Evolutionary conservation across 225 moss, liverwort and hornwort species (phyloP).

Genomic region (Pseudoscleropodium purum): DNA sequence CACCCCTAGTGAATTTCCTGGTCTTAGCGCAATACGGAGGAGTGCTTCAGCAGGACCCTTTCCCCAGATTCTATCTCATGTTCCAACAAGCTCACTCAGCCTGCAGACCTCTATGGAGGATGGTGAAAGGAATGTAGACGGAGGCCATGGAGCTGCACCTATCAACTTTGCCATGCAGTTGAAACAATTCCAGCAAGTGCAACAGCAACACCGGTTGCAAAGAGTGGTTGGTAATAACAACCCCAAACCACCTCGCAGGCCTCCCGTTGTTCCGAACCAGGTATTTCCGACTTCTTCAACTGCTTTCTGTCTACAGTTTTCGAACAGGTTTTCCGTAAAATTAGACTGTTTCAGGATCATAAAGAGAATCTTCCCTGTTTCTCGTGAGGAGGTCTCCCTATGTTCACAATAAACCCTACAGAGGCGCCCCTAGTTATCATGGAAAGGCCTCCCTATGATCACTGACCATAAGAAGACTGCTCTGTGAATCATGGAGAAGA

Average conservation of each 20-base stretch:
- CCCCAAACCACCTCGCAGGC: conserved; percentile 32
- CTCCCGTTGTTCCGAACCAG: conserved; percentile 34
- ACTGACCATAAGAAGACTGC: no score
- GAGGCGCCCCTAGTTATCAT: neutral
- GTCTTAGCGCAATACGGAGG: conserved; percentile 61
- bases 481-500: neutral
- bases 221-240: conserved; percentile 1
- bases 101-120: conserved; percentile 33
- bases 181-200: conserved; percentile 88
- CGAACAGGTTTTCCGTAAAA: neutral
- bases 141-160: conserved; percentile 33
- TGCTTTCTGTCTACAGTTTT: neutral
- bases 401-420: neutral
- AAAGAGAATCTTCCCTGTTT: neutral
- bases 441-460: neutral
- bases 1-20: conserved; percentile 48
- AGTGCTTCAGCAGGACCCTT: conserved; percentile 78
- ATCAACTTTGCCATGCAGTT: conserved; percentile 70
- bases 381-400: neutral
- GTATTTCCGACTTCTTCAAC: neutral
- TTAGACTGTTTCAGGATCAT: neutral
- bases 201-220: conserved; percentile 45
- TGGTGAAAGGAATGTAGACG: conserved; percentile 36
- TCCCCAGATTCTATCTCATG: conserved; percentile 56
- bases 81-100: conserved; percentile 15